Conservation (phyloP, 2,329 filamentous ascomycete genomes). For the Juglanconis oblonga region DNA sequence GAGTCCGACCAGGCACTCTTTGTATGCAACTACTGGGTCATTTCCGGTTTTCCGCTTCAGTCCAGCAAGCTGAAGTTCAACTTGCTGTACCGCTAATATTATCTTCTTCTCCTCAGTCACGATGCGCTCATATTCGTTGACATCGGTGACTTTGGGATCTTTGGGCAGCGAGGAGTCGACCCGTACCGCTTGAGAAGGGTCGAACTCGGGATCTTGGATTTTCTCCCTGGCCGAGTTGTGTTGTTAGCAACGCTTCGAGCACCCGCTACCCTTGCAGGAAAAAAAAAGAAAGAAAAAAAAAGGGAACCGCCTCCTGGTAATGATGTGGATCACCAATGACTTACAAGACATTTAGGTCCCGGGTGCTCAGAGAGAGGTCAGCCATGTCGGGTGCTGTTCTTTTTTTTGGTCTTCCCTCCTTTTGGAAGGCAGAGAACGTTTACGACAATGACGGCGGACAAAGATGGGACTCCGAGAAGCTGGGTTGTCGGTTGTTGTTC, state of each 20-base stretch:
- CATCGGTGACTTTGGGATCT: slow-evolving; percentile 55
- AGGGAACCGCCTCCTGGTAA: background rate
- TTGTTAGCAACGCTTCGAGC: background rate
- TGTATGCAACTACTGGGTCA: slow-evolving; percentile 45
- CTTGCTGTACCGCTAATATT: slow-evolving; percentile 50
- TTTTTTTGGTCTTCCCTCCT: background rate
- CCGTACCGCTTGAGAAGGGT: slow-evolving; percentile 52
- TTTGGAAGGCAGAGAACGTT: background rate
- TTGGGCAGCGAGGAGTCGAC: slow-evolving; percentile 53
- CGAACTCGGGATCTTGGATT: slow-evolving; percentile 64
- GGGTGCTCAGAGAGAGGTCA: slow-evolving; percentile 47
- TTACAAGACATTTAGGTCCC: slow-evolving; percentile 57
- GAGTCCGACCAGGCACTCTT: slow-evolving; percentile 45
- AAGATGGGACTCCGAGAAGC: no score
- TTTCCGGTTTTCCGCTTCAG: slow-evolving; percentile 33
- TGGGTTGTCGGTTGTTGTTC: background rate
- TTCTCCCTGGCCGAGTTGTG: slow-evolving; percentile 39
- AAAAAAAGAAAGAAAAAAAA: no score
- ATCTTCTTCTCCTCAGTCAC: slow-evolving; percentile 51
- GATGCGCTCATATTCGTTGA: slow-evolving; percentile 48
- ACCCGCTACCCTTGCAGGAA: background rate
- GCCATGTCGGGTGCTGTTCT: slow-evolving; percentile 39
- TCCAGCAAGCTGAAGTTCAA: slow-evolving; percentile 51
- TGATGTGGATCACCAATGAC: background rate
- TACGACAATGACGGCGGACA: background rate